Percentiles rank a stretch among this genome's conserved stretches.
These are phyloP conservation scores for Athelia psychrophila DNA, from an alignment of 1,284 basidiomycete species.

Conservation along the genomic window DNA sequence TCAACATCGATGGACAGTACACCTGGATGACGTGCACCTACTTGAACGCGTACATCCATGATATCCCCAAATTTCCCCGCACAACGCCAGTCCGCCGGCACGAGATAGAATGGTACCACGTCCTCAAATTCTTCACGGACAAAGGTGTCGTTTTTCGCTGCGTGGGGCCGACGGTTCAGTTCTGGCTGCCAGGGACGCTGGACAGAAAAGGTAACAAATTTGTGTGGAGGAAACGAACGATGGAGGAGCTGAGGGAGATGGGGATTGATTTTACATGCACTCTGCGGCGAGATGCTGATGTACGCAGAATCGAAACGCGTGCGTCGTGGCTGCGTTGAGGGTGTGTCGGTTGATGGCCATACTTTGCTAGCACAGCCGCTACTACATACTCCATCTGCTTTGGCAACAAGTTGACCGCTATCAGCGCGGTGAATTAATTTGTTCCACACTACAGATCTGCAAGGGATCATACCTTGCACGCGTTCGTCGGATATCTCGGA, in stretches of 20 bases:
- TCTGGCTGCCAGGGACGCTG: slow-evolving; percentile 3
- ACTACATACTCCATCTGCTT: too few relatives aligned
- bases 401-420: too few relatives aligned
- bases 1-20: neutral
- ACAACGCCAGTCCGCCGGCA: neutral
- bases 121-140: slow-evolving; percentile 1
- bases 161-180: neutral
- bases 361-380: too few relatives aligned
- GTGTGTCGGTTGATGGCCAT: too few relatives aligned
- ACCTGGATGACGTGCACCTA: slow-evolving; percentile 1
- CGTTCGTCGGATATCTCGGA: too few relatives aligned
- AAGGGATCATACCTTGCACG: too few relatives aligned
- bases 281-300: neutral
- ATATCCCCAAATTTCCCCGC: neutral
- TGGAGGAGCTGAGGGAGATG: neutral
- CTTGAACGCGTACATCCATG: neutral
- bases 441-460: too few relatives aligned
- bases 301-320: too few relatives aligned
- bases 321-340: too few relatives aligned
- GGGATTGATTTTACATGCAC: slow-evolving; percentile 3
- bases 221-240: slow-evolving; percentile 3
- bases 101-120: neutral
- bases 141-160: slow-evolving; percentile 2
- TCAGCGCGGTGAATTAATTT: too few relatives aligned
- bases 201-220: slow-evolving; percentile 3